Conservation (phyloP, 768 basidiomycete species). For the Suillus sp. region DNA sequence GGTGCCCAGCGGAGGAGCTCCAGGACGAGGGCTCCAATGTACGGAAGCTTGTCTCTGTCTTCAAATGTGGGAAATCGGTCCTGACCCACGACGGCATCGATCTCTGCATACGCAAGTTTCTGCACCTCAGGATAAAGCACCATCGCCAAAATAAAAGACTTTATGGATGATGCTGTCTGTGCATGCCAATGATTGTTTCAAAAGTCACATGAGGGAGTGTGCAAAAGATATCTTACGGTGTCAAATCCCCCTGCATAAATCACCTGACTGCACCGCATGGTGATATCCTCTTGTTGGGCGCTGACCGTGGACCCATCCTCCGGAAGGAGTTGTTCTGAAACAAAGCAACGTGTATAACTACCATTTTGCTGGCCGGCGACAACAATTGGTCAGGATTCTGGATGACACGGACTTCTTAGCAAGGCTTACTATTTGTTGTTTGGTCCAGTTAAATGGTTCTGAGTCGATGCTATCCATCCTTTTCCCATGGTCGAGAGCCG, state of each 20-base stretch:
- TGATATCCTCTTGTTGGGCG: slow-evolving; percentile 13
- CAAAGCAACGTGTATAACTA: neutral
- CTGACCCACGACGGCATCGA: slow-evolving; percentile 29
- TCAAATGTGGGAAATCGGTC: slow-evolving; percentile 24
- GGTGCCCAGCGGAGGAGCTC: slow-evolving; percentile 28
- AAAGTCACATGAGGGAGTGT: neutral
- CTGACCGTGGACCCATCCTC: slow-evolving; percentile 4
- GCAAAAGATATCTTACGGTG: slow-evolving; percentile 22
- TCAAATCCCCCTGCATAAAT: slow-evolving; percentile 26
- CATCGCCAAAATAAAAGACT: slow-evolving; percentile 29
- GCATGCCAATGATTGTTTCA: neutral
- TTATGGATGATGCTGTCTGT: neutral
- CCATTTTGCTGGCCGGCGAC: neutral
- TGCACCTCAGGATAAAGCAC: slow-evolving; percentile 28
- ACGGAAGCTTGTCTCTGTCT: slow-evolving; percentile 28
- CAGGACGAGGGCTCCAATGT: slow-evolving; percentile 27
- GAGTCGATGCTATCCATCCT: slow-evolving; percentile 13
- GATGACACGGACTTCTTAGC: neutral
- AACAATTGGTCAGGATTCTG: neutral
- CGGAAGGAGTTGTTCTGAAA: neutral
- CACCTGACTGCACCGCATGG: slow-evolving; percentile 19
- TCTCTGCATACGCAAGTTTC: slow-evolving; percentile 28
- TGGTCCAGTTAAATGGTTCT: slow-evolving; percentile 18
- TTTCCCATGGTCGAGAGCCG: slow-evolving; percentile 13
- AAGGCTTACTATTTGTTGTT: slow-evolving; percentile 20